Evolutionary conservation across 2,329 filamentous ascomycete genomes (phyloP).

Genomic region (Neophaeococcomyces mojaviensis): DNA sequence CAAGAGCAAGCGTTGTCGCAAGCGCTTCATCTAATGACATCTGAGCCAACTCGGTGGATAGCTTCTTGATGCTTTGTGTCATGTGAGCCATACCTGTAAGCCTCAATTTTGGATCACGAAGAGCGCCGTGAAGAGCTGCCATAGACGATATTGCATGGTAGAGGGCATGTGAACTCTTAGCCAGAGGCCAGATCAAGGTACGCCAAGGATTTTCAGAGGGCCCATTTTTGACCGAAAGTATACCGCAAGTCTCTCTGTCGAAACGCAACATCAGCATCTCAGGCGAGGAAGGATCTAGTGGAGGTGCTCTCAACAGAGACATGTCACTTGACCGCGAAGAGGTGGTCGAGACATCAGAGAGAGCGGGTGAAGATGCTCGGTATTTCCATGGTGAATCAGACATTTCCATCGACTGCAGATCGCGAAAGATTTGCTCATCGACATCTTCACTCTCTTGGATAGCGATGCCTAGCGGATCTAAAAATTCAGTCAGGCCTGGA

Average conservation of each 20-base stretch:
- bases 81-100: conserved; percentile 62
- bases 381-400: conserved; percentile 12
- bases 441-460: conserved; percentile 39
- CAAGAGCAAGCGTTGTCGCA: conserved; percentile 61
- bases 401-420: conserved; percentile 7
- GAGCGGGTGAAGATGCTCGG: conserved; percentile 27
- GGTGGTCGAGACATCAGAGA: conserved; percentile 27
- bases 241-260: conserved; percentile 60
- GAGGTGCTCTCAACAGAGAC: conserved; percentile 34
- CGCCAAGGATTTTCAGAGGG: conserved; percentile 64
- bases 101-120: conserved; percentile 48
- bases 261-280: conserved; percentile 59
- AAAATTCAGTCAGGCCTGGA: conserved; percentile 6
- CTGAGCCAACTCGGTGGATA: conserved; percentile 53
- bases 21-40: conserved; percentile 54
- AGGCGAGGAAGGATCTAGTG: conserved; percentile 45
- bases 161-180: conserved; percentile 55
- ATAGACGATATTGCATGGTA: conserved; percentile 63
- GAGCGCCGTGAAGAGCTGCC: conserved; percentile 54
- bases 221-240: conserved; percentile 64
- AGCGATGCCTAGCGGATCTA: conserved; percentile 16
- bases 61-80: conserved; percentile 53
- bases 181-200: conserved; percentile 62
- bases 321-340: conserved; percentile 24
- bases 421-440: conserved; percentile 50